These are phyloP conservation scores for Cercospora nicotianae DNA, from an alignment of 2,329 filamentous ascomycete genomes.

Conservation along the genomic window DNA sequence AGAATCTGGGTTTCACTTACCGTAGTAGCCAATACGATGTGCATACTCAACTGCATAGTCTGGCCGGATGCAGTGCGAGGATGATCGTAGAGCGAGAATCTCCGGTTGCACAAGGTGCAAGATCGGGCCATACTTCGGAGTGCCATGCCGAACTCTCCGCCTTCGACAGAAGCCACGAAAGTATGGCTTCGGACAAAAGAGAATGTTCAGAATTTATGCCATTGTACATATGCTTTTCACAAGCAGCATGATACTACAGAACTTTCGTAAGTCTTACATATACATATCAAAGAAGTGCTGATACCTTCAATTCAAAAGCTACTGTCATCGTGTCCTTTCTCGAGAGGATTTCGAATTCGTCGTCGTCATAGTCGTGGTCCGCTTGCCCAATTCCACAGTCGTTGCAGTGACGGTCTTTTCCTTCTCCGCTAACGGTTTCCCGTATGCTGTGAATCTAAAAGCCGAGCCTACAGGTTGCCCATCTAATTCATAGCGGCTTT, in stretches of 20 bases:
- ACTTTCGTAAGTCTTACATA: background rate
- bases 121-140: background rate
- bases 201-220: background rate
- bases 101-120: background rate
- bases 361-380: slow-evolving; percentile 5
- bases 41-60: background rate
- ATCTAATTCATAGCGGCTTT: slow-evolving; percentile 13
- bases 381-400: background rate
- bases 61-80: background rate
- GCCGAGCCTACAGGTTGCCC: slow-evolving; percentile 19
- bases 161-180: background rate
- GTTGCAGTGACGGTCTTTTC: background rate
- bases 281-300: background rate
- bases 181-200: background rate
- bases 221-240: background rate
- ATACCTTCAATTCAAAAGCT: background rate
- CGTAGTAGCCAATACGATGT: background rate
- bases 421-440: background rate
- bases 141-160: background rate
- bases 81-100: background rate
- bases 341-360: background rate
- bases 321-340: slow-evolving; percentile 5
- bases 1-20: background rate
- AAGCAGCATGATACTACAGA: background rate
- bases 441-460: slow-evolving; percentile 1